Base-by-base conservation (phyloP, 768 basidiomycete species). In the Suillus subluteus region DNA sequence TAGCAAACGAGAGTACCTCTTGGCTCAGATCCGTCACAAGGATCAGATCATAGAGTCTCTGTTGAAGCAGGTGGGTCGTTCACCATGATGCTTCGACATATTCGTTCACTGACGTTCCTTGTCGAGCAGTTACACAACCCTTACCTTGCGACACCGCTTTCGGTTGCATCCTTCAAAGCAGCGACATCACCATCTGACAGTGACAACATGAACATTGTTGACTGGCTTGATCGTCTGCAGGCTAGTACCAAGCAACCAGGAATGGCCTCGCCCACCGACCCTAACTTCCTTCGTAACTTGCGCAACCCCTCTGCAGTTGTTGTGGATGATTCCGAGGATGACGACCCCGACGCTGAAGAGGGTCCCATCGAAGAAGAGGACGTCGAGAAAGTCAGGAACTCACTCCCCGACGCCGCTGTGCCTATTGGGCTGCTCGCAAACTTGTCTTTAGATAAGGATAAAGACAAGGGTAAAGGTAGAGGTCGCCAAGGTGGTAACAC, bases 11-110 rank as follows among this genome's bases (percentile, higher is more conserved):
- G 94, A 95, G 73, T 94, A 94, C 73, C 82, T 95, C 21, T 85
- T 95, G 32, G 91, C 92, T 6, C 91, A 95, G 74, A 89, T 95
- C 69, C 86, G 89, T 63, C 93, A 95, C 79, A 95, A 95, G 80
- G 93, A 95, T 79, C 82, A 87, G 23, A 90, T 95, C 70, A 95
- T 95, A 70, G 91, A 94, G 68, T 91, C 88, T 16, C 86, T 95
- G 16, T 84, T 95, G 69, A 94, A 94, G 74, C 92, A 94, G 82
- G 92, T 89, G 41, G 16, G 82, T 75, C 1, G 40, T 44, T 30
- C 12, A 11, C 16, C 12, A 61, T 7, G 43, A 41, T 21, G 41
- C 32, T 67, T 16, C 16, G 11, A 41, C 18, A 16, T n/a, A 63
- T 56, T 48, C 21, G 37, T 52, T 63, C 62, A 46, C 63, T 64